Evolutionary conservation across 2,329 filamentous ascomycete species (phyloP), one percentile per base, ranked within the genome.

Genomic region (Tolypocladium inflatum): DNA sequence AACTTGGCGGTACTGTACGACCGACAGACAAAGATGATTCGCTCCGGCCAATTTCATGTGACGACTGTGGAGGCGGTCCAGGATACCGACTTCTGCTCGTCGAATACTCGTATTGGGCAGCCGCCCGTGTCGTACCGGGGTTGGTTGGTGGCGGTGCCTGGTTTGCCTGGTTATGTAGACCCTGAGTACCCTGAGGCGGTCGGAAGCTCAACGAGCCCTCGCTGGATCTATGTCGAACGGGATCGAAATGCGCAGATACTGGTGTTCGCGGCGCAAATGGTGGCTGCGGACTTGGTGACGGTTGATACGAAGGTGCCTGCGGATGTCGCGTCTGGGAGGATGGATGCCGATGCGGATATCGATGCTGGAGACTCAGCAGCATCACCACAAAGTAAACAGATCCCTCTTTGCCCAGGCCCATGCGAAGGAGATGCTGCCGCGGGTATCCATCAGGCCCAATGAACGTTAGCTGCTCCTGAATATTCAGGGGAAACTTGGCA

Each of bases 321-420:
- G 73, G 64, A 21, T 80, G 77, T 58, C 76, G 70, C 13, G 71
- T 63, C 56, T 78, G 26, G 74, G 19, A 75, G 74, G 15, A 79
- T 77, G 77, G 76, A 3, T 77, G 75, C 4, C 74, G 74, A 55
- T 78, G 78, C 35, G 75, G 70, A 51, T 72, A 67, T 42, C 74
- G 73, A 2, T 71, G 59, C 1, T 69, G 66, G 0, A 74, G 62
- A 33, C 63, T 71, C 59, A 85, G 66, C 45, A 78, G 63, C 57
- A 86, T 63, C 9, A 85, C 80, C 48, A 87, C 76, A 62, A 86
- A 86, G 67, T 83, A 87, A 59, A 85, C 82, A 43, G 82, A 83
- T 4, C 82, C 80, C 61, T 80, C 79, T 64, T 84, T 86, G 15
- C 78, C 80, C 37, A 87, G 73, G 1, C 83, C 82, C 42, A 86